These are phyloP conservation scores for Diplotaxis tenuifolia DNA, from an alignment of 345 rosid genomes.

Conservation along the genomic window DNA sequence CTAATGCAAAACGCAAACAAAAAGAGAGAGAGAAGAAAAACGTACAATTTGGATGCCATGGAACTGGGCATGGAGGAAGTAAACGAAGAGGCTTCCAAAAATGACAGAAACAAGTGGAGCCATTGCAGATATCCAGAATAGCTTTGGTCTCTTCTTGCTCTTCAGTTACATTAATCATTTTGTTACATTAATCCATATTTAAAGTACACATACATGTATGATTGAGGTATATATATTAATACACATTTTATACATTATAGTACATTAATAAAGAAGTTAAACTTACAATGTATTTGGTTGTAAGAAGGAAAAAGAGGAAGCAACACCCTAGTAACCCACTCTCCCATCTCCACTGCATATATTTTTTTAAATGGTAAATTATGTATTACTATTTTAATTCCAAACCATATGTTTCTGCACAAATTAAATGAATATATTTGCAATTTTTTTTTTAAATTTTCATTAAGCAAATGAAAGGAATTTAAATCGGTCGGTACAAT, in stretches of 20 bases:
- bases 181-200: not conserved
- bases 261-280: not conserved
- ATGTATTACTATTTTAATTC: not conserved
- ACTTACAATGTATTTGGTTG: slow-evolving; percentile 70
- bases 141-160: slow-evolving; percentile 78
- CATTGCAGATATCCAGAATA: slow-evolving; percentile 92
- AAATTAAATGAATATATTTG: not conserved
- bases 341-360: slow-evolving; percentile 94
- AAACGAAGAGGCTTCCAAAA: slow-evolving; percentile 74
- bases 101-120: slow-evolving; percentile 80
- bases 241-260: not conserved
- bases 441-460: not conserved
- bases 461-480: slow-evolving; percentile 12
- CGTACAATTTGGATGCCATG: slow-evolving; percentile 79
- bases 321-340: slow-evolving; percentile 69
- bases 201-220: not conserved
- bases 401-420: not conserved
- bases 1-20: not conserved
- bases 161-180: slow-evolving; percentile 21
- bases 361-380: not conserved
- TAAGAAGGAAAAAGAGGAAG: slow-evolving; percentile 75
- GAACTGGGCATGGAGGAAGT: slow-evolving; percentile 66
- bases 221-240: not conserved
- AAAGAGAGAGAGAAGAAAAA: not conserved
- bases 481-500: not conserved